phyloP scores from a whole-genome alignment of 164 flowering plant genomes.

The Kalanchoe fedtschenkoi region DNA sequence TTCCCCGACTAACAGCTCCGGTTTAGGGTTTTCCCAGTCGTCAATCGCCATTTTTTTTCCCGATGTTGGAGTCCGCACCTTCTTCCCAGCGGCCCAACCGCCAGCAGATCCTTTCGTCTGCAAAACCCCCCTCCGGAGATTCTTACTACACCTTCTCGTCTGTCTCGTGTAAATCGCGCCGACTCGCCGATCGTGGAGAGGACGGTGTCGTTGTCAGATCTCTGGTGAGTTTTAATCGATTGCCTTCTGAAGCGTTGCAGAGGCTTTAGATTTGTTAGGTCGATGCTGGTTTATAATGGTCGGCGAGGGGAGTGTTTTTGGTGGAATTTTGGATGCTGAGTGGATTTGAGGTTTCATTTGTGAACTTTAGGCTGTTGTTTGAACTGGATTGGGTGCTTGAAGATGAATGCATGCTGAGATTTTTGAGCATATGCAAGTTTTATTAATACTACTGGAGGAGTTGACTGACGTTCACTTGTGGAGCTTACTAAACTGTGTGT shows the following conservation, averaged over 20 bases:
- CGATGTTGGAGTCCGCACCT: slow-evolving; percentile 9
- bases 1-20: slow-evolving; percentile 13
- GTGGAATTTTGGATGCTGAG: no score
- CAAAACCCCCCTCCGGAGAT: slow-evolving; percentile 35
- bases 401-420: no score
- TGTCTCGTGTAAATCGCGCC: slow-evolving; percentile 8
- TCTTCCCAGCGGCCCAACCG: background rate
- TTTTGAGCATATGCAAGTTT: no score
- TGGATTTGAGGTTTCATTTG: background rate
- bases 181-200: slow-evolving; percentile 18
- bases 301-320: no score
- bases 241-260: background rate
- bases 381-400: background rate
- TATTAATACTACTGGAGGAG: no score
- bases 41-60: no score
- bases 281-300: background rate
- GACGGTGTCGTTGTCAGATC: slow-evolving; percentile 32
- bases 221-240: slow-evolving; percentile 26
- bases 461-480: no score
- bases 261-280: slow-evolving; percentile 1
- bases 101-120: slow-evolving; percentile 14
- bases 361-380: background rate
- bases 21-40: background rate
- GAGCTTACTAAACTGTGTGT: no score
- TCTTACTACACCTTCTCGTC: slow-evolving; percentile 34